Conservation (phyloP, 495 filamentous ascomycete species). For the Bacidia gigantensis region DNA sequence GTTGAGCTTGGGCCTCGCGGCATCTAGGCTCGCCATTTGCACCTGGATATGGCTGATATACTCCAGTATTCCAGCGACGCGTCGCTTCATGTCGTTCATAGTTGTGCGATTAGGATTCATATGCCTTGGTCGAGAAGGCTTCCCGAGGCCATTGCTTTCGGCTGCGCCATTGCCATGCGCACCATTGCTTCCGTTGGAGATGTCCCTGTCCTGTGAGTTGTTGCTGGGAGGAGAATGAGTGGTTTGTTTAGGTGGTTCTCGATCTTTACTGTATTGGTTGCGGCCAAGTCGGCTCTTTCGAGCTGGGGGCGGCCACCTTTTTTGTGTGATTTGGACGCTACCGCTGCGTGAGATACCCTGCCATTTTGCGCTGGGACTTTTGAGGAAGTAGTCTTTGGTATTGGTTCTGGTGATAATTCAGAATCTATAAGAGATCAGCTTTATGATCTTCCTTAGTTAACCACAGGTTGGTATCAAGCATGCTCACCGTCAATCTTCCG, state of each 20-base stretch:
- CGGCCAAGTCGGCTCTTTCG: constrained; percentile 58
- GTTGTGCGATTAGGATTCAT: constrained; percentile 48
- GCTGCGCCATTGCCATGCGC: constrained; percentile 22
- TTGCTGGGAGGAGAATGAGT: constrained; percentile 50
- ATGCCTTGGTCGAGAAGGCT: constrained; percentile 44
- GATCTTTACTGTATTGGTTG: constrained; percentile 76
- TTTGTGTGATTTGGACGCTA: constrained; percentile 29
- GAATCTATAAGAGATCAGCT: constrained; percentile 32
- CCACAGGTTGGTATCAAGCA: neutral
- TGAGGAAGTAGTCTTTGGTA: constrained; percentile 26
- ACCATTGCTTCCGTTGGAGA: constrained; percentile 21
- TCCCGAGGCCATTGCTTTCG: constrained; percentile 35
- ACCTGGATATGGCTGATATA: constrained; percentile 85
- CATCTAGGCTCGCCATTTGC: constrained; percentile 53
- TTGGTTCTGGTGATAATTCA: constrained; percentile 45
- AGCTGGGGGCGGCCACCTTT: constrained; percentile 53
- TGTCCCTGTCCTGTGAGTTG: constrained; percentile 20
- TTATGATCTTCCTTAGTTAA: neutral
- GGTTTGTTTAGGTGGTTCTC: constrained; percentile 39
- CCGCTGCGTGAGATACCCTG: neutral
- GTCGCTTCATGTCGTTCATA: constrained; percentile 83
- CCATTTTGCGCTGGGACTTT: constrained; percentile 18
- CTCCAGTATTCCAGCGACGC: constrained; percentile 69
- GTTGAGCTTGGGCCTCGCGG: constrained; percentile 23
- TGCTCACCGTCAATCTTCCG: constrained; percentile 60